phyloP scores from a whole-genome alignment of 208 protist genomes.

The Leishmania gerbilli region DNA sequence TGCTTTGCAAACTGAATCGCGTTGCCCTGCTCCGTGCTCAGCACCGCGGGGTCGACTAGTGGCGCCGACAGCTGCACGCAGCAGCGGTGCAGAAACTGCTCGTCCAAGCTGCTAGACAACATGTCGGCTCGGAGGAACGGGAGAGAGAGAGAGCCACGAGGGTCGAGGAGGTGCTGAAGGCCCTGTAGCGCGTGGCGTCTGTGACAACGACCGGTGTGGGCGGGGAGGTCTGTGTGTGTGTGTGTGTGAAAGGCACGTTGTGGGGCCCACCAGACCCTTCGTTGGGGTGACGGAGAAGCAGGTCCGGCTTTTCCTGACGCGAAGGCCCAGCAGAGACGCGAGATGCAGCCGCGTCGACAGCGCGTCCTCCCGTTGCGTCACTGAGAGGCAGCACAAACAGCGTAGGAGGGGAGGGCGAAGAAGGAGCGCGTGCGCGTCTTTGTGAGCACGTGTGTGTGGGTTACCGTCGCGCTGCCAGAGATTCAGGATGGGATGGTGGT shows the following conservation, averaged over 20 bases:
- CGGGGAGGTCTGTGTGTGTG: background rate
- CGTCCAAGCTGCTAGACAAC: slow-evolving; percentile 41
- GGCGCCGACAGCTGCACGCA: slow-evolving; percentile 84
- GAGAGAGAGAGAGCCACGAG: background rate
- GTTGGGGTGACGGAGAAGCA: background rate
- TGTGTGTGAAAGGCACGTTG: slow-evolving; percentile 1
- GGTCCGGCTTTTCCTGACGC: background rate
- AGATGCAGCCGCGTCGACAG: background rate
- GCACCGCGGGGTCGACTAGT: slow-evolving; percentile 40
- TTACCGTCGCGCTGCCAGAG: background rate
- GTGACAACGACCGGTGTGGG: background rate
- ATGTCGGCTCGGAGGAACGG: slow-evolving; percentile 12
- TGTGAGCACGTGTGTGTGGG: background rate
- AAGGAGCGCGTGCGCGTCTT: background rate
- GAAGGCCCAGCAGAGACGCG: background rate
- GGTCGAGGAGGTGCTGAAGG: background rate
- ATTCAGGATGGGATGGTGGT: background rate
- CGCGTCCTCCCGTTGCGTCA: background rate
- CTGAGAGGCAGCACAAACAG: slow-evolving; percentile 11
- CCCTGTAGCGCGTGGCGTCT: background rate
- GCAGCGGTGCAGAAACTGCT: slow-evolving; percentile 76
- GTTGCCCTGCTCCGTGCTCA: slow-evolving; percentile 62
- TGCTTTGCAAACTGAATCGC: slow-evolving; percentile 63
- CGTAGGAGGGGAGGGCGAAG: slow-evolving; percentile 10
- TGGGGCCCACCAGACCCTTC: background rate